These are phyloP conservation scores for Xylariaceae sp. DNA, from an alignment of 2,329 filamentous ascomycete species.

Conservation along the genomic window DNA sequence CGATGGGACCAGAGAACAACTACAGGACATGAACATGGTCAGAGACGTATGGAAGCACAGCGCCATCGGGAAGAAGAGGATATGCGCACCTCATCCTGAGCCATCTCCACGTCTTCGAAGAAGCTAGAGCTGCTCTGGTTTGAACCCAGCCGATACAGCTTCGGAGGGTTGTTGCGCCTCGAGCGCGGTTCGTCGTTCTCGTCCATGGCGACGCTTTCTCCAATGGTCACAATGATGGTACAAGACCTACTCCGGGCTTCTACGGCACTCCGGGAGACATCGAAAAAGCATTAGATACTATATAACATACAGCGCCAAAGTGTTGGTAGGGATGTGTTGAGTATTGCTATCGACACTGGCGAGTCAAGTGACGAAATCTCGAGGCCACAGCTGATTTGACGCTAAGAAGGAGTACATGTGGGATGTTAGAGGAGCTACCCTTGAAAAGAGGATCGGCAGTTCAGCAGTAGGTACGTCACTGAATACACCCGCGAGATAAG, in stretches of 20 bases:
- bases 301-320: too few species aligned
- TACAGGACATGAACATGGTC: constrained; percentile 28
- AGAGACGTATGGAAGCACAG: constrained; percentile 13
- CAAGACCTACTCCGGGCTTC: constrained; percentile 10
- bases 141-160: constrained; percentile 62
- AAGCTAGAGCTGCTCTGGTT: constrained; percentile 75
- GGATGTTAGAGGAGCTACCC: too few species aligned
- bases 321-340: too few species aligned
- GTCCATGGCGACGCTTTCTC: constrained; percentile 18
- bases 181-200: constrained; percentile 21
- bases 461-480: too few species aligned
- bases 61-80: constrained; percentile 1
- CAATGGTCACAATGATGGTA: not conserved
- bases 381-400: not conserved
- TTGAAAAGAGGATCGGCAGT: too few species aligned
- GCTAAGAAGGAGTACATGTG: too few species aligned
- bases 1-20: constrained; percentile 87
- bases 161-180: constrained; percentile 17
- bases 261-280: constrained; percentile 1
- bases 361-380: not conserved
- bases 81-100: constrained; percentile 81
- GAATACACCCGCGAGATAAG: too few species aligned
- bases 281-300: too few species aligned
- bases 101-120: constrained; percentile 97
- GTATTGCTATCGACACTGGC: not conserved